Evolutionary conservation across 768 basidiomycete species (phyloP).

Genomic region (Amyloporia xantha): DNA sequence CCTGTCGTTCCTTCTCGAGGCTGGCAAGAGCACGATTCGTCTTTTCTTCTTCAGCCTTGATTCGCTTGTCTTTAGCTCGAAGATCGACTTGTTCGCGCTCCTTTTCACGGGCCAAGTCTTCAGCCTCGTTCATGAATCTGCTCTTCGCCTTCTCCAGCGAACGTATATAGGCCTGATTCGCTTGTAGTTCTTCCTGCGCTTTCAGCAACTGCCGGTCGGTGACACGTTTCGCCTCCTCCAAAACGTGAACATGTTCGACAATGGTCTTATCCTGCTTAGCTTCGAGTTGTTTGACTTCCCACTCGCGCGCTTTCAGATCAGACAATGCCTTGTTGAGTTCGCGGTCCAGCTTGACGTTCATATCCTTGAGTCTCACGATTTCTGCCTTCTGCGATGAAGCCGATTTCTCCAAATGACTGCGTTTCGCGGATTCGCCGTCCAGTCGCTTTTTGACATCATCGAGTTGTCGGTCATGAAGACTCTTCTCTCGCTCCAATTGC

Average conservation of each 20-base stretch:
- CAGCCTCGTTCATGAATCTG: slow-evolving; percentile 70
- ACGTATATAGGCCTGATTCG: slow-evolving; percentile 68
- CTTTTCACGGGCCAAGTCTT: slow-evolving; percentile 72
- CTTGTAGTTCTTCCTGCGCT: slow-evolving; percentile 71
- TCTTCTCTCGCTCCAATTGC: slow-evolving; percentile 78
- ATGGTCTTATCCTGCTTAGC: slow-evolving; percentile 95
- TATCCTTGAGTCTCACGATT: slow-evolving; percentile 58
- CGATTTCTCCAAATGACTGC: slow-evolving; percentile 66
- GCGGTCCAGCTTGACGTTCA: slow-evolving; percentile 63
- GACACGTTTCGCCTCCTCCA: slow-evolving; percentile 91
- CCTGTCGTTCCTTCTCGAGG: slow-evolving; percentile 60
- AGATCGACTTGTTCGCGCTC: slow-evolving; percentile 63
- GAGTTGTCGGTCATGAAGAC: slow-evolving; percentile 62
- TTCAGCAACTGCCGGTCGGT: slow-evolving; percentile 88
- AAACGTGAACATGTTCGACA: slow-evolving; percentile 94
- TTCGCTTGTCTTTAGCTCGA: slow-evolving; percentile 62
- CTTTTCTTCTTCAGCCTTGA: slow-evolving; percentile 54
- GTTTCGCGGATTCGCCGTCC: slow-evolving; percentile 65
- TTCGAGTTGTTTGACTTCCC: slow-evolving; percentile 80
- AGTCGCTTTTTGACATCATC: slow-evolving; percentile 68
- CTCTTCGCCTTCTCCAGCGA: slow-evolving; percentile 81
- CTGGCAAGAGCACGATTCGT: slow-evolving; percentile 48
- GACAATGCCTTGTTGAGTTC: slow-evolving; percentile 77
- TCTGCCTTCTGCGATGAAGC: slow-evolving; percentile 62
- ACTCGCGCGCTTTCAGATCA: slow-evolving; percentile 76